A percentile compares a stretch with the other conserved stretches of the same genome.
Conservation (phyloP, 1,284 basidiomycete genomes). For the Ganoderma sp. region DNA sequence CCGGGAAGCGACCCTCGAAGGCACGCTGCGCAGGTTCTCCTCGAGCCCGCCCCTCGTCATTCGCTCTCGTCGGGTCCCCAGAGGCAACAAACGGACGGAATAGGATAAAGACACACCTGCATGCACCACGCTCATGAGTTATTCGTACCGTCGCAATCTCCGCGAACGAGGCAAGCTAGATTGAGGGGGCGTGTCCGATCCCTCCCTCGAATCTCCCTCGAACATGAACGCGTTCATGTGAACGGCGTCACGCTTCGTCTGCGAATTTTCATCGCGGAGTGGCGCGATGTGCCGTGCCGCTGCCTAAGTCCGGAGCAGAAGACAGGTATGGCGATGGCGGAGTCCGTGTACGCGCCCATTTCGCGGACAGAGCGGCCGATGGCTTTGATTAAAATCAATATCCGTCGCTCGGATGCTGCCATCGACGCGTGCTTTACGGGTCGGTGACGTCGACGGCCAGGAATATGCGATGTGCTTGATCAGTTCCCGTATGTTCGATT, state of each 20-base stretch:
- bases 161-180: constrained; percentile 13
- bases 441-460: constrained; percentile 3
- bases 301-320: not conserved
- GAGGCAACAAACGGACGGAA: constrained; percentile 1
- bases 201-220: constrained; percentile 6
- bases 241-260: not conserved
- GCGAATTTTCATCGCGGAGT: not conserved
- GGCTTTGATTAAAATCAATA: not conserved
- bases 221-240: not conserved
- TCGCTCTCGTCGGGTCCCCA: not conserved
- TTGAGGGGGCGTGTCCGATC: constrained; percentile 14
- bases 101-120: constrained; percentile 1
- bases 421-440: not conserved
- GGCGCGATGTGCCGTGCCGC: not conserved
- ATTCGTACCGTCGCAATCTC: constrained; percentile 12
- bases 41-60: constrained; percentile 9
- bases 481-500: not conserved
- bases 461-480: not conserved
- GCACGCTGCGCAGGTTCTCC: constrained; percentile 4
- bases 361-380: not conserved
- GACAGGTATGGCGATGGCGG: not conserved
- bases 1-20: constrained; percentile 14
- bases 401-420: not conserved
- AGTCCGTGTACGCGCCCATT: not conserved
- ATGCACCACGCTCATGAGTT: not conserved